These are phyloP conservation scores for Verticillium longisporum DNA, from an alignment of 2,329 filamentous ascomycete species.

Conservation along the genomic window DNA sequence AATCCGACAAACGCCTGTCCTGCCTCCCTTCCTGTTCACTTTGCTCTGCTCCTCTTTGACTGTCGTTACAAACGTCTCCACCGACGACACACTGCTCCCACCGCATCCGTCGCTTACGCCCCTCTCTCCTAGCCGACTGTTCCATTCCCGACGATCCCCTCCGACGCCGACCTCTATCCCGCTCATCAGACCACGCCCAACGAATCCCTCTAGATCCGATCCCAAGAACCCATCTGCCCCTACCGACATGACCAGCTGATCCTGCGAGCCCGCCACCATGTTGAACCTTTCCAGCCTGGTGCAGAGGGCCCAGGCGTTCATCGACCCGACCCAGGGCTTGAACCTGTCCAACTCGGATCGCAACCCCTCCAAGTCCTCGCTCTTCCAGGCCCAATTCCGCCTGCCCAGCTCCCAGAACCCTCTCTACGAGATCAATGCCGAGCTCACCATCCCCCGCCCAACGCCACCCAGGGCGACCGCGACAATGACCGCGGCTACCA, in stretches of 20 bases:
- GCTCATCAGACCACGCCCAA: too few relatives aligned
- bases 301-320: constrained; percentile 91
- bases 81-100: background rate
- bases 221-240: background rate
- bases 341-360: constrained; percentile 67
- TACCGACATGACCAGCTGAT: constrained; percentile 25
- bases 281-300: constrained; percentile 71
- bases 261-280: constrained; percentile 35
- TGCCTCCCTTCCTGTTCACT: background rate
- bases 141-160: background rate
- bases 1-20: background rate
- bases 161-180: background rate
- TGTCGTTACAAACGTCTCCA: background rate
- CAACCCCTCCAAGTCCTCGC: constrained; percentile 81
- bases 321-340: constrained; percentile 78
- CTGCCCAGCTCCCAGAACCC: constrained; percentile 88
- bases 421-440: constrained; percentile 91
- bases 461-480: constrained; percentile 63
- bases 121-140: background rate
- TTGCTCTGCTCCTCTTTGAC: background rate
- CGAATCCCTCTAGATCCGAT: background rate
- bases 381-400: constrained; percentile 95
- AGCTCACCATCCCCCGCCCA: constrained; percentile 80
- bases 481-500: constrained; percentile 71
- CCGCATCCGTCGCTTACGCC: background rate